phyloP scores from a whole-genome alignment of 768 basidiomycete species.

The Ramaria sp. region DNA sequence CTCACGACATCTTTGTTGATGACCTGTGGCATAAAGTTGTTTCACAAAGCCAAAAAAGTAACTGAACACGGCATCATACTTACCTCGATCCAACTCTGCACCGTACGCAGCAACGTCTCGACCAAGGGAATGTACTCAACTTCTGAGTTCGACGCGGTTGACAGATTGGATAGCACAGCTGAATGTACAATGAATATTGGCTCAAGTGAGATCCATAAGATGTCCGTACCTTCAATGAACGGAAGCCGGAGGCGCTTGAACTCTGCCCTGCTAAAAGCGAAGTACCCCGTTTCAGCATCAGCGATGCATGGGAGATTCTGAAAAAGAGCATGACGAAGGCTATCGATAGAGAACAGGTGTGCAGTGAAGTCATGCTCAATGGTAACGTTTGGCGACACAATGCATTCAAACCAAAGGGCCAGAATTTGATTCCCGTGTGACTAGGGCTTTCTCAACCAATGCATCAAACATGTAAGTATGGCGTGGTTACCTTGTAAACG shows the following conservation, averaged over 20 bases:
- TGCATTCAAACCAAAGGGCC: constrained; percentile 39
- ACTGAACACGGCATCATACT: background rate
- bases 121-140: background rate
- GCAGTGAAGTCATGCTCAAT: constrained; percentile 51
- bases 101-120: background rate
- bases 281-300: background rate
- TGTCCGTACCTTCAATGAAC: constrained; percentile 1
- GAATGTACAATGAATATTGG: background rate
- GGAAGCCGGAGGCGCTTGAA: background rate
- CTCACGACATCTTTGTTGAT: background rate
- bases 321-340: constrained; percentile 34
- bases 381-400: constrained; percentile 36
- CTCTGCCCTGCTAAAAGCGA: background rate
- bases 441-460: constrained; percentile 21
- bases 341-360: constrained; percentile 48
- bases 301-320: constrained; percentile 1
- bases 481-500: constrained; percentile 42
- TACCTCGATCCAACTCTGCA: background rate
- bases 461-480: background rate
- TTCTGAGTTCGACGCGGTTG: background rate
- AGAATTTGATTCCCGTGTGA: constrained; percentile 39
- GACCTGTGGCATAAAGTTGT: background rate
- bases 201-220: background rate
- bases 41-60: background rate
- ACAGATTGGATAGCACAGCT: background rate